phyloP scores from a whole-genome alignment of 2,329 filamentous ascomycete genomes.

The Hymenoscyphus repandus region DNA sequence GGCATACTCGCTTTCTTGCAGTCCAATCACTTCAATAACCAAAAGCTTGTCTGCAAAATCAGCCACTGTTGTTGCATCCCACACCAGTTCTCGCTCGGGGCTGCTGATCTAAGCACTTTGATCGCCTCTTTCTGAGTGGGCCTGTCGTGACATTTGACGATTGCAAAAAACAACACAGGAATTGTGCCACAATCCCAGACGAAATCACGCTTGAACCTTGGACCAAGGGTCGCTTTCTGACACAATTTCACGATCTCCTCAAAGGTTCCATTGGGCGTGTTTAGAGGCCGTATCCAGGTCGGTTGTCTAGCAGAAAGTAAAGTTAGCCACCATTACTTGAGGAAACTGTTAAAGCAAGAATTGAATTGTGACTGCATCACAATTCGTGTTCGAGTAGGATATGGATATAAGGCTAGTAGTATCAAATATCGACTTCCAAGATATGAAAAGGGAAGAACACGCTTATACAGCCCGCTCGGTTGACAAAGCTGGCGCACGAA shows the following conservation, averaged over 20 bases:
- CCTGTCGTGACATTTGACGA: constrained; percentile 11
- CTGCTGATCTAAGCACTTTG: constrained; percentile 10
- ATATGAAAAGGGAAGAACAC: too few relatives aligned
- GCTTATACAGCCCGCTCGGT: too few relatives aligned
- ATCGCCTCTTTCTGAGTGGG: constrained; percentile 16
- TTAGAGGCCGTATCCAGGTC: too few relatives aligned
- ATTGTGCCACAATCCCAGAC: constrained; percentile 21
- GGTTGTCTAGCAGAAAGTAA: too few relatives aligned
- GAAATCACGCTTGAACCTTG: constrained; percentile 17
- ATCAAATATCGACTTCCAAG: too few relatives aligned
- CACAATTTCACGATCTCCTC: constrained; percentile 13
- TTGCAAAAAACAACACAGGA: constrained; percentile 16
- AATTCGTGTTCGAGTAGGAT: too few relatives aligned
- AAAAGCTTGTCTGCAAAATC: constrained; percentile 13
- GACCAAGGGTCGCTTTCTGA: constrained; percentile 7
- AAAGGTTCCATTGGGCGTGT: too few relatives aligned
- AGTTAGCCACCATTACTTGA: too few relatives aligned
- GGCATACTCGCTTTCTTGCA: too few relatives aligned
- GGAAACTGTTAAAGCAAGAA: too few relatives aligned
- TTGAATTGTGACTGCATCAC: too few relatives aligned
- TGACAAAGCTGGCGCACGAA: neutral
- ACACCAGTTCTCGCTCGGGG: neutral
- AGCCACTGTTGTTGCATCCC: constrained; percentile 17
- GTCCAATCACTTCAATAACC: neutral
- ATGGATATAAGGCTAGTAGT: too few relatives aligned